Evolutionary conservation across 805 yeast genomes (phyloP).

Genomic region (Zygotorulaspora danielsina): DNA sequence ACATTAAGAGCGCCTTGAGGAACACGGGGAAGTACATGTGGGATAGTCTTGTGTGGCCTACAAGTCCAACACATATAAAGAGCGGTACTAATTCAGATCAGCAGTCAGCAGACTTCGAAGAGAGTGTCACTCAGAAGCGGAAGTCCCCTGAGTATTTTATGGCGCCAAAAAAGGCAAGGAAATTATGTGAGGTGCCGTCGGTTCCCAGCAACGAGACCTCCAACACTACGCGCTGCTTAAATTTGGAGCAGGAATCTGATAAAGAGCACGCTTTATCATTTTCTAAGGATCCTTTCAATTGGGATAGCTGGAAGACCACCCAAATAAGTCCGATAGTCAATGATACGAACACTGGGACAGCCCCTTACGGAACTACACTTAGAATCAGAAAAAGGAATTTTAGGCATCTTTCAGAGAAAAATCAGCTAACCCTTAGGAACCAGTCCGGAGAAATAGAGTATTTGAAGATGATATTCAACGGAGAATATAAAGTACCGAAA

Average conservation of each 20-base stretch:
- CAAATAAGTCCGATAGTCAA: slow-evolving; percentile 37
- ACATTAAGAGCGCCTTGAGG: slow-evolving; percentile 8
- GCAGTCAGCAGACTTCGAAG: background rate
- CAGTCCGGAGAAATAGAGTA: slow-evolving; percentile 30
- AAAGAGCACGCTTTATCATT: slow-evolving; percentile 7
- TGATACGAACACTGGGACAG: background rate
- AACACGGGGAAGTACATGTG: slow-evolving; percentile 17
- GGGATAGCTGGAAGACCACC: slow-evolving; percentile 27
- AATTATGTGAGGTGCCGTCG: background rate
- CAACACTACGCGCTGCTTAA: background rate
- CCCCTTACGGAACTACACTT: slow-evolving; percentile 38
- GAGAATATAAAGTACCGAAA: slow-evolving; percentile 37
- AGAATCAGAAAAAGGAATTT: slow-evolving; percentile 19
- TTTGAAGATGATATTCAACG: slow-evolving; percentile 35
- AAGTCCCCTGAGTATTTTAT: slow-evolving; percentile 3
- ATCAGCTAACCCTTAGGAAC: slow-evolving; percentile 15
- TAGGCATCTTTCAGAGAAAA: slow-evolving; percentile 9
- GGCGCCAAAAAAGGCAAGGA: slow-evolving; percentile 7
- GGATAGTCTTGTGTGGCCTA: background rate
- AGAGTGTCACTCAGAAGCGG: background rate
- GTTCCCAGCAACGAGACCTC: background rate
- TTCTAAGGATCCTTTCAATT: slow-evolving; percentile 31
- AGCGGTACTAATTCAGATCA: background rate
- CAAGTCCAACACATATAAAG: background rate
- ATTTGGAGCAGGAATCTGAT: slow-evolving; percentile 1